Evolutionary conservation across 1,284 basidiomycete genomes (phyloP).

Genomic region (Leucoagaricus sp.): DNA sequence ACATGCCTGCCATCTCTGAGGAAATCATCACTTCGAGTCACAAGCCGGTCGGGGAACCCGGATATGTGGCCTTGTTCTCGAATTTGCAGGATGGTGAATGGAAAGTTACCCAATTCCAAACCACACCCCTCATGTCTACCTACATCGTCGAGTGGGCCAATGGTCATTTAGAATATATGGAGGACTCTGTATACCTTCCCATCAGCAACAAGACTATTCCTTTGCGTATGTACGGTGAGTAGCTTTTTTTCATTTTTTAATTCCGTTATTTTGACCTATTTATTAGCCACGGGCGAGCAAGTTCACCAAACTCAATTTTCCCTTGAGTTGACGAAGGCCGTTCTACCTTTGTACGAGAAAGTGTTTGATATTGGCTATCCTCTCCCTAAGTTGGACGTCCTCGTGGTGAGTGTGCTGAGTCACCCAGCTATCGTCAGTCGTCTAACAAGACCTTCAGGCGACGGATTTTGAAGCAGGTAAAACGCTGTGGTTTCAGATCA

Average conservation of each 20-base stretch:
- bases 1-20: conserved; percentile 79
- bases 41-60: conserved; percentile 18
- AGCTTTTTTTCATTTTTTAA: neutral
- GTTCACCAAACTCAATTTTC: conserved; percentile 85
- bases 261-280: neutral
- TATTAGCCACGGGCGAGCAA: conserved; percentile 80
- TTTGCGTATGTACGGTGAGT: conserved; percentile 78
- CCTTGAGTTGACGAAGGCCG: conserved; percentile 86
- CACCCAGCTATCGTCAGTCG: neutral
- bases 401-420: conserved; percentile 62
- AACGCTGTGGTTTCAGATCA: too few relatives aligned
- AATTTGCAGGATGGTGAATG: conserved; percentile 50
- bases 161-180: conserved; percentile 77
- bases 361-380: conserved; percentile 92
- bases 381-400: conserved; percentile 90
- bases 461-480: conserved; percentile 89
- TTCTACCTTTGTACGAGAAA: conserved; percentile 92
- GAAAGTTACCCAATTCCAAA: conserved; percentile 82
- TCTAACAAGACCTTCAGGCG: conserved; percentile 44
- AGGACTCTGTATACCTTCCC: conserved; percentile 80
- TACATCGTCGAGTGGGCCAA: conserved; percentile 94
- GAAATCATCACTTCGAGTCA: conserved; percentile 38
- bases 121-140: conserved; percentile 82
- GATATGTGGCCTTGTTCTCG: conserved; percentile 3
- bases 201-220: conserved; percentile 83